A percentile compares a stretch with the other conserved stretches of the same genome.
Conservation (phyloP, 2,329 filamentous ascomycete genomes). For the Hymenoscyphus fructigenus region DNA sequence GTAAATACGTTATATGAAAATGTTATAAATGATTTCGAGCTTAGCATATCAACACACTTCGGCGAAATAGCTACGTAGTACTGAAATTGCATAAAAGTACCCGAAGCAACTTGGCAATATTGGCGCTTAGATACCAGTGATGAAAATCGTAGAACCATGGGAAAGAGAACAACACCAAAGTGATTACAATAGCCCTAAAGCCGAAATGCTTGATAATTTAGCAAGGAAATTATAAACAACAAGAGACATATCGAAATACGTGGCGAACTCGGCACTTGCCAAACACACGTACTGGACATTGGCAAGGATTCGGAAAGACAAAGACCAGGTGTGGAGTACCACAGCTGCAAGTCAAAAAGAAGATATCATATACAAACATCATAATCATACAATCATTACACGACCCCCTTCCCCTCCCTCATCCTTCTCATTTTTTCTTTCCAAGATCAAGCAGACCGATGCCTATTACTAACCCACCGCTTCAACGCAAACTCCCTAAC, state of each 20-base stretch:
- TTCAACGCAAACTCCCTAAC: conserved; percentile 79
- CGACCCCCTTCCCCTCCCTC: not conserved
- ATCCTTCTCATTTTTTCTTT: not conserved
- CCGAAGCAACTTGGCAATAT: too few species aligned
- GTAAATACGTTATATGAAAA: too few species aligned
- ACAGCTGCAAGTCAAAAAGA: not conserved
- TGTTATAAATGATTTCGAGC: too few species aligned
- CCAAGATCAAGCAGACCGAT: not conserved
- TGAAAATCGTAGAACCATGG: too few species aligned
- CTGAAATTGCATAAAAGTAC: too few species aligned
- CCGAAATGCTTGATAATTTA: not conserved
- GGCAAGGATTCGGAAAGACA: not conserved
- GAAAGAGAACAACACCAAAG: too few species aligned
- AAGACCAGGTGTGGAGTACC: not conserved
- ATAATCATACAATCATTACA: conserved; percentile 3
- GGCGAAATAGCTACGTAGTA: too few species aligned
- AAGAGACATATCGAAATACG: not conserved
- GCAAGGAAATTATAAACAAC: not conserved
- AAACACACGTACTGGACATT: not conserved
- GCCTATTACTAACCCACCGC: conserved; percentile 79
- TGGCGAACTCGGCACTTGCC: not conserved
- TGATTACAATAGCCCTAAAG: not conserved
- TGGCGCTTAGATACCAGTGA: too few species aligned
- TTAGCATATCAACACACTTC: too few species aligned
- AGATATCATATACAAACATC: not conserved